These are phyloP conservation scores for Kwoniella pini DNA, from an alignment of 768 basidiomycete genomes.

Conservation along the genomic window DNA sequence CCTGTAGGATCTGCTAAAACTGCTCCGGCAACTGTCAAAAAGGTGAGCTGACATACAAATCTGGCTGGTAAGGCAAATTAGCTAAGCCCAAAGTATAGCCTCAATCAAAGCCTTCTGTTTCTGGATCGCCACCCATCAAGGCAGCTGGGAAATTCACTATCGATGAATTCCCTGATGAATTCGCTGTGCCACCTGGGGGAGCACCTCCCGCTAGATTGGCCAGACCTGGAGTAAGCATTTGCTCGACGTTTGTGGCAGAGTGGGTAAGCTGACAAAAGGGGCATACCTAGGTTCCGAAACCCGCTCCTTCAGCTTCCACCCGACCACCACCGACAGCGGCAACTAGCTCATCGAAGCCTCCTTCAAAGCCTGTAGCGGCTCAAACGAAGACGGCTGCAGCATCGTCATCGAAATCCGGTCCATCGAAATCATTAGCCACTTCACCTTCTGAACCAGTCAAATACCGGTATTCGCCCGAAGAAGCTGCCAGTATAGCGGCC, in stretches of 20 bases:
- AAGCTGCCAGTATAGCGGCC: conserved; percentile 77
- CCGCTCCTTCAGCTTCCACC: conserved; percentile 31
- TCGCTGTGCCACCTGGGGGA: conserved; percentile 31
- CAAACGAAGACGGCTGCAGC: conserved; percentile 37
- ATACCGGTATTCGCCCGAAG: conserved; percentile 86
- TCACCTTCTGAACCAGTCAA: conserved; percentile 78
- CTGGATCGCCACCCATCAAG: conserved; percentile 42
- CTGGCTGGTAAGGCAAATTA: background rate
- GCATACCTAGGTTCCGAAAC: conserved; percentile 5
- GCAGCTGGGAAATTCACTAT: conserved; percentile 33
- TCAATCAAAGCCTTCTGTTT: conserved; percentile 14
- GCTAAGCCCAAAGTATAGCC: background rate
- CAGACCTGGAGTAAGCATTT: conserved; percentile 21
- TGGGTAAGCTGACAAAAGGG: background rate
- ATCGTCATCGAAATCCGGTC: conserved; percentile 38
- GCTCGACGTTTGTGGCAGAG: background rate
- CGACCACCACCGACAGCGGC: conserved; percentile 48
- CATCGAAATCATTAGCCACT: conserved; percentile 60
- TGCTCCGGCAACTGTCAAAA: conserved; percentile 25
- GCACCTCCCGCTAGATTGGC: conserved; percentile 43
- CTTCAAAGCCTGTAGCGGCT: conserved; percentile 53
- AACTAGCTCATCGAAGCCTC: conserved; percentile 30
- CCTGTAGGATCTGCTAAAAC: conserved; percentile 18
- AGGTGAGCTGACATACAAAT: conserved; percentile 31
- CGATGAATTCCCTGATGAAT: conserved; percentile 52